Conservation (phyloP, 148 eudicot genomes). For the Amaranthus hypochondriacus region DNA sequence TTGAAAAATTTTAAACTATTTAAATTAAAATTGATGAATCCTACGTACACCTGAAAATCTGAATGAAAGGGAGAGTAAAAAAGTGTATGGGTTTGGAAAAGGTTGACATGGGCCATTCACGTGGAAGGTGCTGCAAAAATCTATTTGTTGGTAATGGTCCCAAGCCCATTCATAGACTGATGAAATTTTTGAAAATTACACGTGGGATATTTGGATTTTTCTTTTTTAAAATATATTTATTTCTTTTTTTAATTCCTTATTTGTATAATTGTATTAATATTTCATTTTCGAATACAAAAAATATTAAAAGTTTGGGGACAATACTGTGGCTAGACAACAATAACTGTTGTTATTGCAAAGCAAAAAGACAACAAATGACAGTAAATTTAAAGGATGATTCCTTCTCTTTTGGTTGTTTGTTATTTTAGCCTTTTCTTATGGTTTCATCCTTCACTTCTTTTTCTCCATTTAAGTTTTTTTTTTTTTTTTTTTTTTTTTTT, state of each 20-base stretch:
- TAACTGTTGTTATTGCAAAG: slow-evolving; percentile 21
- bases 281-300: neutral
- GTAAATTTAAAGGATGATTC: slow-evolving; percentile 7
- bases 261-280: neutral
- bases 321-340: slow-evolving; percentile 30
- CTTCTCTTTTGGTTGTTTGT: slow-evolving; percentile 13
- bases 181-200: slow-evolving; percentile 7
- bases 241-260: too few species aligned
- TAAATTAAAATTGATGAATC: too few species aligned
- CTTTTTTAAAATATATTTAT: neutral
- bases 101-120: slow-evolving; percentile 35
- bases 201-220: slow-evolving; percentile 16
- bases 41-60: neutral
- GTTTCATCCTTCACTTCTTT: neutral
- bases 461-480: neutral
- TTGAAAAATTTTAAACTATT: too few species aligned
- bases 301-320: slow-evolving; percentile 19
- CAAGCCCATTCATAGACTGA: slow-evolving; percentile 1
- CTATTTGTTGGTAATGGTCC: slow-evolving; percentile 19
- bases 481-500: neutral
- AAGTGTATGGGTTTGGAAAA: neutral
- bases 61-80: slow-evolving; percentile 11
- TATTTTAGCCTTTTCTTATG: neutral
- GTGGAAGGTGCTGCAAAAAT: slow-evolving; percentile 33
- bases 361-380: slow-evolving; percentile 20